Percentiles rank a stretch among this genome's conserved stretches.
These are phyloP conservation scores for Knoxdaviesia capensis DNA, from an alignment of 2,329 filamentous ascomycete species.

Conservation along the genomic window DNA sequence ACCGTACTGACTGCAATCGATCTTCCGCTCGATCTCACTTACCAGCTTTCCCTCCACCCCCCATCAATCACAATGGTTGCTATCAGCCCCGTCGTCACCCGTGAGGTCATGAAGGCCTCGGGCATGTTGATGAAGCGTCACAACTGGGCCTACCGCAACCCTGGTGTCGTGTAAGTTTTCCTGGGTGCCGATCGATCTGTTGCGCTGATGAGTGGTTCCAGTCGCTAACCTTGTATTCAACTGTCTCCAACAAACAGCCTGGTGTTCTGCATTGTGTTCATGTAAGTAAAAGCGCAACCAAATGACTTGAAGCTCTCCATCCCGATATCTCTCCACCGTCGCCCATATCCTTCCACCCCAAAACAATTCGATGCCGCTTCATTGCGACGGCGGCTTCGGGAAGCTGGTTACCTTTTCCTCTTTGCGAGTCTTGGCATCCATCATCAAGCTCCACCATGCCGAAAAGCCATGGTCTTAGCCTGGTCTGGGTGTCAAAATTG, in stretches of 20 bases:
- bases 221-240: not conserved
- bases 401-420: too few species aligned
- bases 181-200: not conserved
- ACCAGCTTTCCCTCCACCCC: conserved; percentile 6
- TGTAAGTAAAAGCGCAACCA: conserved; percentile 5
- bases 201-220: too few species aligned
- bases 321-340: not conserved
- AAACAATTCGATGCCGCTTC: too few species aligned
- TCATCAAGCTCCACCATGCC: too few species aligned
- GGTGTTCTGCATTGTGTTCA: conserved; percentile 21
- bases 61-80: conserved; percentile 18
- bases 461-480: too few species aligned
- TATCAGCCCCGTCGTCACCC: conserved; percentile 17
- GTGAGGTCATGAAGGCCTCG: conserved; percentile 13
- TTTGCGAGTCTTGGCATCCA: too few species aligned
- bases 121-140: conserved; percentile 19
- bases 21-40: too few species aligned
- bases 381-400: too few species aligned
- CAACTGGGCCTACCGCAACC: conserved; percentile 18
- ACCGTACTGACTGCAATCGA: too few species aligned
- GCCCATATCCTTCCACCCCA: too few species aligned
- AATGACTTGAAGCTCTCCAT: conserved; percentile 11
- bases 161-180: conserved; percentile 14
- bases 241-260: conserved; percentile 7
- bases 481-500: too few species aligned